Percentiles rank a stretch among this genome's conserved stretches.
Conservation (phyloP, 768 basidiomycete species). For the Podaxis pistillaris region DNA sequence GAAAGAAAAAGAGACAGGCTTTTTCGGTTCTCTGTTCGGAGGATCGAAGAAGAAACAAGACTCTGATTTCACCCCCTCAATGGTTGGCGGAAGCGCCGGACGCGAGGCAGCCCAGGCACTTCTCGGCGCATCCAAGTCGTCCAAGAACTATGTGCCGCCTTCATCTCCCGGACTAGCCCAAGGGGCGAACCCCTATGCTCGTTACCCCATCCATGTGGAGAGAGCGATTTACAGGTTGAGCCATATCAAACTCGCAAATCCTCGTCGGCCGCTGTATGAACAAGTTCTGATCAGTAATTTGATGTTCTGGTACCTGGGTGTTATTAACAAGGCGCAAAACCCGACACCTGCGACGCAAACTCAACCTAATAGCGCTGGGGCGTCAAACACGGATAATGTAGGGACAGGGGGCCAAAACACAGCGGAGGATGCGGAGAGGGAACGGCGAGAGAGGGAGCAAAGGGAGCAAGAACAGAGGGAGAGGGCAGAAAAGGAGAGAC, state of each 20-base stretch:
- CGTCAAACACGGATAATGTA: conserved; percentile 27
- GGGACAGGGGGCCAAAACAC: conserved; percentile 30
- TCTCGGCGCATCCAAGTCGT: conserved; percentile 80
- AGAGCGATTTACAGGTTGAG: conserved; percentile 95
- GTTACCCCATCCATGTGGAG: conserved; percentile 98
- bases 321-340: conserved; percentile 89
- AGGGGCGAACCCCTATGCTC: conserved; percentile 53
- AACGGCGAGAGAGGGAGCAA: conserved; percentile 38
- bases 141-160: conserved; percentile 62
- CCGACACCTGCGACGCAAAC: conserved; percentile 35
- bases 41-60: conserved; percentile 83
- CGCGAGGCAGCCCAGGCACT: conserved; percentile 86
- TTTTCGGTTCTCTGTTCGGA: conserved; percentile 91
- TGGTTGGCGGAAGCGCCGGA: conserved; percentile 49
- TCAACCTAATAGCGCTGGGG: conserved; percentile 22
- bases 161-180: conserved; percentile 54
- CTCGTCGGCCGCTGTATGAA: conserved; percentile 93
- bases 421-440: conserved; percentile 36
- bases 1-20: conserved; percentile 74
- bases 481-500: conserved; percentile 38
- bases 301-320: conserved; percentile 99
- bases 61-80: conserved; percentile 33
- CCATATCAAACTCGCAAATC: conserved; percentile 98
- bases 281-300: conserved; percentile 91
- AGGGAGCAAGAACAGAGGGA: conserved; percentile 41